Evolutionary conservation across 2,329 filamentous ascomycete genomes (phyloP).

Genomic region (Trichoderma semiorbis): DNA sequence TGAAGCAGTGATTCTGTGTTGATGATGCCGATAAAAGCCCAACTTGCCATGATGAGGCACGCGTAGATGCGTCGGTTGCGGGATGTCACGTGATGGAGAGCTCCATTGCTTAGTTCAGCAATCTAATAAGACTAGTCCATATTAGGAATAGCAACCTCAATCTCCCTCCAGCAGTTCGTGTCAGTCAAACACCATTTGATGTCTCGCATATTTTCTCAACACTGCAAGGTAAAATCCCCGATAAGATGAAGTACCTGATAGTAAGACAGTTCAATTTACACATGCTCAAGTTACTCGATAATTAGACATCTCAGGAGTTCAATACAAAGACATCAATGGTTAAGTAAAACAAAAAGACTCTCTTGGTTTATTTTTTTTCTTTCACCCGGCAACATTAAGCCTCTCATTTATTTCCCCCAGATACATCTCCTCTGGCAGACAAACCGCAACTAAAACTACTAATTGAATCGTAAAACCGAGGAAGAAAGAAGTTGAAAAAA

Average conservation of each 20-base stretch:
- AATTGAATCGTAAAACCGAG: not conserved
- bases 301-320: not conserved
- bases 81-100: slow-evolving; percentile 8
- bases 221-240: not conserved
- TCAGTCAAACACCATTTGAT: not conserved
- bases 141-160: not conserved
- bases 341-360: not conserved
- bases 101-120: not conserved
- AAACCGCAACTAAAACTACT: not conserved
- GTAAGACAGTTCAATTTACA: not conserved
- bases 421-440: not conserved
- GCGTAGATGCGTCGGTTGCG: slow-evolving; percentile 8
- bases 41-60: not conserved
- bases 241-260: not conserved
- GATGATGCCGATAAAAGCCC: not conserved
- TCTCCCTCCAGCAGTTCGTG: not conserved
- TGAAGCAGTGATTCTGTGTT: no score
- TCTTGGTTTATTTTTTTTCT: not conserved
- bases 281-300: not conserved
- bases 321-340: not conserved
- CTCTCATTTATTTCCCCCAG: not conserved
- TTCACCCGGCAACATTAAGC: not conserved
- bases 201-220: not conserved
- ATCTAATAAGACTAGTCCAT: not conserved
- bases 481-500: not conserved